These are phyloP conservation scores for Pistacia vera DNA, from an alignment of 345 rosid genomes.

Conservation along the genomic window DNA sequence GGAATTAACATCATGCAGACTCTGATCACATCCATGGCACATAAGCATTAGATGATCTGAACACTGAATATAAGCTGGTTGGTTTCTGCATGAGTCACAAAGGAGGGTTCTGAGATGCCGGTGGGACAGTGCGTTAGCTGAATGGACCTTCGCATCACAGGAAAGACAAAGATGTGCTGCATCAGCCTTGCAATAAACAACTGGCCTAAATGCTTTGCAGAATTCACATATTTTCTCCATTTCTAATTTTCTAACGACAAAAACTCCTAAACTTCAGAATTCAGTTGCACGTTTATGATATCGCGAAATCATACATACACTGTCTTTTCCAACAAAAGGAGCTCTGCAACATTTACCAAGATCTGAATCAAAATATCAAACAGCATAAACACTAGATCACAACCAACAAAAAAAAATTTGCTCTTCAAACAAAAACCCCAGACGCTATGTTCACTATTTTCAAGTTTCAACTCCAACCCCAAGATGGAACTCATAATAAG, in stretches of 20 bases:
- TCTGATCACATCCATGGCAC: constrained; percentile 62
- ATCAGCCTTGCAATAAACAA: constrained; percentile 85
- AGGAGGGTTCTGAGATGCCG: constrained; percentile 76
- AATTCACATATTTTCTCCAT: constrained; percentile 78
- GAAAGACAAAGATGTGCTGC: constrained; percentile 79
- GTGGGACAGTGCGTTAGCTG: constrained; percentile 79
- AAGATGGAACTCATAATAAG: background rate
- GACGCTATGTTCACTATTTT: no score
- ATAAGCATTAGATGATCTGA: constrained; percentile 62
- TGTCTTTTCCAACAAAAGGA: background rate
- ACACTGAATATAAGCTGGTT: constrained; percentile 58
- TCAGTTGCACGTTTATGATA: background rate
- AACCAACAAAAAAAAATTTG: background rate
- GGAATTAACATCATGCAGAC: constrained; percentile 47
- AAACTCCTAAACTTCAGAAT: constrained; percentile 9
- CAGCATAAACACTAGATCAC: constrained; percentile 1
- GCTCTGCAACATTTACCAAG: constrained; percentile 7
- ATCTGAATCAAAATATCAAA: constrained; percentile 17
- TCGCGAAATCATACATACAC: background rate
- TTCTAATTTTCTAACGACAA: constrained; percentile 22
- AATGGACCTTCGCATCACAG: constrained; percentile 88
- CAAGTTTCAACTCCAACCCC: background rate
- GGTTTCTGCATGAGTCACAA: constrained; percentile 58
- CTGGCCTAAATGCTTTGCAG: constrained; percentile 67
- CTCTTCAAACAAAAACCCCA: background rate